Conservation (phyloP, 148 eudicot genomes). For the Rhododendron simsii region DNA sequence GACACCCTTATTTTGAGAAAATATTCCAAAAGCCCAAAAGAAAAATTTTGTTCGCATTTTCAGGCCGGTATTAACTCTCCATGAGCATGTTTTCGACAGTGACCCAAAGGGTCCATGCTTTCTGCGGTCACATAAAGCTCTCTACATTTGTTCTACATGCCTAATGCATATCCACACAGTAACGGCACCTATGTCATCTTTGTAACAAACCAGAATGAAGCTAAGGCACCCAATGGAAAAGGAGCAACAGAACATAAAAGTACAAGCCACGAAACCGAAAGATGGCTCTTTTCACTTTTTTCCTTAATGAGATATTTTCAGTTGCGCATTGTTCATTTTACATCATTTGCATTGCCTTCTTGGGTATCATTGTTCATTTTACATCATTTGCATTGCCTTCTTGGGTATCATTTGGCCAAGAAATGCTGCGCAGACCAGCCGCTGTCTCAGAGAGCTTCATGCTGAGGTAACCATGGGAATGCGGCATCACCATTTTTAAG, state of each 20-base stretch:
- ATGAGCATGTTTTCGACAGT: not conserved
- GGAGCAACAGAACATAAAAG: not conserved
- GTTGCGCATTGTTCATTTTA: not conserved
- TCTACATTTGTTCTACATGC: not conserved
- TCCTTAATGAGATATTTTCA: not conserved
- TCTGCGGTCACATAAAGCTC: not conserved
- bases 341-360: not conserved
- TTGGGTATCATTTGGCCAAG: not conserved
- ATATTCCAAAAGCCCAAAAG: not conserved
- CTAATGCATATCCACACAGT: not conserved
- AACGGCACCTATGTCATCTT: not conserved
- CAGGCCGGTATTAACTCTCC: not conserved
- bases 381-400: not conserved
- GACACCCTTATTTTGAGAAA: not conserved
- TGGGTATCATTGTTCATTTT: not conserved
- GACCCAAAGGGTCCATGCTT: not conserved
- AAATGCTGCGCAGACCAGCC: not conserved
- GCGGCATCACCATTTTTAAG: conserved; percentile 15
- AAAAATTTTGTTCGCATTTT: not conserved
- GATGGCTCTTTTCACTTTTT: not conserved
- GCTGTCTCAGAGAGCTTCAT: conserved; percentile 16
- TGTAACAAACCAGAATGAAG: not conserved
- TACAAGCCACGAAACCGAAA: not conserved
- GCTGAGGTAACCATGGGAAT: conserved; percentile 9
- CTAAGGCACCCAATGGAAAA: not conserved